Base-by-base conservation (phyloP, 768 basidiomycete species). In the Mycena alexandri region DNA sequence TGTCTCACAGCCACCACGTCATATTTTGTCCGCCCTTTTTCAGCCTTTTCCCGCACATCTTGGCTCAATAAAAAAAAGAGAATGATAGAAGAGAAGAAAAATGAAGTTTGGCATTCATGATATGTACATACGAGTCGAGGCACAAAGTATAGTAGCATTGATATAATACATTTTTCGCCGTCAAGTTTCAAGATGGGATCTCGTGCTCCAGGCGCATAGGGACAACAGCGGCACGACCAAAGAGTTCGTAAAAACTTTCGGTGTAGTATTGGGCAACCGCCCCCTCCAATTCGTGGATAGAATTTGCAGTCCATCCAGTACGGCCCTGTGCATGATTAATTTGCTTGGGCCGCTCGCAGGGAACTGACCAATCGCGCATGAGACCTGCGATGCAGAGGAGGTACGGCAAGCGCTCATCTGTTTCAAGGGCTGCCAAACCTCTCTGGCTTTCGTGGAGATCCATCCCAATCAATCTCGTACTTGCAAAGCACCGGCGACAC, bases 201-300 rank as follows among this genome's bases (percentile, higher is more conserved):
- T 63, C 33, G 33, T 63, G 52, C 16, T 54, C 21, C 61, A 63
- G 34, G 52, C 52, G 14, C 61, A 63, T 63, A 42, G 61, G 61
- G 9, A 63, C 38, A 34, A 63, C 53, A 36, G 61, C 52, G 19
- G 61, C 52, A 47, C 61, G 29, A 21, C 52, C 61, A 63, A 63
- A 63, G 21, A 54, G 44, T 17, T 55, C 61, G 44, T 63, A 63
- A 47, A 63, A 63, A 21, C 61, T 54, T 47, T 63, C 52, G 19
- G 43, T 47, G 36, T 63, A 47, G 52, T 44, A 62, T 21, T 46
- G 34, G 22, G 63, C 50, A 33, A 61, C 41, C 38, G 19, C 14
- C 25, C 21, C 48, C 41, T 61, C 60, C 25, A 61, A 16, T 22
- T 19, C 19, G 19, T 50, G 41, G 38, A 61, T 50, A n/a, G 36